phyloP scores from a whole-genome alignment of 2,329 filamentous ascomycete species.

The Cladosporium sp. region DNA sequence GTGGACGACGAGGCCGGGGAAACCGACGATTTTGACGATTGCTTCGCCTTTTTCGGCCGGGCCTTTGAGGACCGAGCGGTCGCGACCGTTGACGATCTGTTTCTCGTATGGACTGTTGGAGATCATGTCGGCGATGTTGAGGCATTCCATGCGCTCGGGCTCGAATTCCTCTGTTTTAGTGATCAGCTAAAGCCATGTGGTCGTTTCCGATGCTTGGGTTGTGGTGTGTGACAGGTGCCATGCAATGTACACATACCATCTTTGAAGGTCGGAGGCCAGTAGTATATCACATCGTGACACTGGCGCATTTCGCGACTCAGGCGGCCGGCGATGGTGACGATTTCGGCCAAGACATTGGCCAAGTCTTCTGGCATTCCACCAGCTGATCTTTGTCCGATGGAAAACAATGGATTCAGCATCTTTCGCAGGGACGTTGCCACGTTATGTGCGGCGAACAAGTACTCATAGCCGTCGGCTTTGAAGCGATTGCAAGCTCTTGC shows the following conservation, averaged over 20 bases:
- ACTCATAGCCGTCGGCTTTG: background rate
- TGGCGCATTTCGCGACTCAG: constrained; percentile 23
- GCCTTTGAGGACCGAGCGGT: constrained; percentile 19
- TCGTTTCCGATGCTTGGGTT: background rate
- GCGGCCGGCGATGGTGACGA: constrained; percentile 20
- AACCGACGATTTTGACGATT: constrained; percentile 27
- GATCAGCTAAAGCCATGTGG: background rate
- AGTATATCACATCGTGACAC: constrained; percentile 23
- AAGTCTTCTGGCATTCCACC: background rate
- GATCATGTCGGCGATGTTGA: constrained; percentile 26
- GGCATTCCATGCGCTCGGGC: constrained; percentile 25
- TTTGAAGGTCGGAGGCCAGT: constrained; percentile 30
- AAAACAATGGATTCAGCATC: background rate
- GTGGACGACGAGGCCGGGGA: constrained; percentile 26
- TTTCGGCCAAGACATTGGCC: constrained; percentile 8
- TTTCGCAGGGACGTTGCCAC: background rate
- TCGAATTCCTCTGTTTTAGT: constrained; percentile 20
- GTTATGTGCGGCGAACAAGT: background rate
- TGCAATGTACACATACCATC: constrained; percentile 17
- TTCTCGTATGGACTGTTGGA: constrained; percentile 22
- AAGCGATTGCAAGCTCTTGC: constrained; percentile 13
- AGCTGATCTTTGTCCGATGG: background rate
- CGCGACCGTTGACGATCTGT: constrained; percentile 13
- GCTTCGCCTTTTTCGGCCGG: constrained; percentile 20
- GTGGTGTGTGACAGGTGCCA: background rate